These are phyloP conservation scores for Backusella macrospora DNA, from an alignment of 192 early-diverging fungal genomes.

Conservation along the genomic window DNA sequence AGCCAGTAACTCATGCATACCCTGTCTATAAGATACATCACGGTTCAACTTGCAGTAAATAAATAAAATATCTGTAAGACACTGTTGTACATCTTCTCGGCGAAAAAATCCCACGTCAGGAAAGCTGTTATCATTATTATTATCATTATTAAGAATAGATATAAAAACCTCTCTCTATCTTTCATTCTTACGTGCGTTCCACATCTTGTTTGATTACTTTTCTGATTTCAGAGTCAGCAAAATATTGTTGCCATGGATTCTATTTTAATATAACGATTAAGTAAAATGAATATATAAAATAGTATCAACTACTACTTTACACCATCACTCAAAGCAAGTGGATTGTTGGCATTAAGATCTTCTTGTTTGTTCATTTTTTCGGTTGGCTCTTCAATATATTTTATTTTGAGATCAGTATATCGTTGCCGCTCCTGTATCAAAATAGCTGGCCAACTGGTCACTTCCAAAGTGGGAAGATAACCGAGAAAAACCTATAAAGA, in stretches of 20 bases:
- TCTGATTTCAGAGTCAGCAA: slow-evolving; percentile 82
- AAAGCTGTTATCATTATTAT: slow-evolving; percentile 56
- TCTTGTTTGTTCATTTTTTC: slow-evolving; percentile 46
- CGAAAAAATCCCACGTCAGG: slow-evolving; percentile 89
- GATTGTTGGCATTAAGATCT: slow-evolving; percentile 81
- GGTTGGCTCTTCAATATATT: slow-evolving; percentile 68
- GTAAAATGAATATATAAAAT: not conserved
- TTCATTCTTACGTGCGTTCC: slow-evolving; percentile 72
- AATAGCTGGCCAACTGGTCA: slow-evolving; percentile 59
- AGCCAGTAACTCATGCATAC: slow-evolving; percentile 96
- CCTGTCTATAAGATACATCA: slow-evolving; percentile 92
- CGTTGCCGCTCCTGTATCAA: slow-evolving; percentile 66
- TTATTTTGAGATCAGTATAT: slow-evolving; percentile 67
- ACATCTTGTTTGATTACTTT: slow-evolving; percentile 91
- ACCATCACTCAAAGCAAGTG: slow-evolving; percentile 81
- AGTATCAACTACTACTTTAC: slow-evolving; percentile 34
- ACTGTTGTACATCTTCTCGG: slow-evolving; percentile 58
- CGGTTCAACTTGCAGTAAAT: slow-evolving; percentile 90
- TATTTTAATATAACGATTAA: slow-evolving; percentile 29
- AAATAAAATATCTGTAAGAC: slow-evolving; percentile 83
- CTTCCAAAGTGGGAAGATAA: slow-evolving; percentile 54
- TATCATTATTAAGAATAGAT: not conserved
- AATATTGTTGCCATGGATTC: slow-evolving; percentile 95
- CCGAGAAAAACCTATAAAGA: slow-evolving; percentile 50
- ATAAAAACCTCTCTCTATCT: not conserved